phyloP scores from a whole-genome alignment of 257 asterid genomes.

The Solanum microdontum region DNA sequence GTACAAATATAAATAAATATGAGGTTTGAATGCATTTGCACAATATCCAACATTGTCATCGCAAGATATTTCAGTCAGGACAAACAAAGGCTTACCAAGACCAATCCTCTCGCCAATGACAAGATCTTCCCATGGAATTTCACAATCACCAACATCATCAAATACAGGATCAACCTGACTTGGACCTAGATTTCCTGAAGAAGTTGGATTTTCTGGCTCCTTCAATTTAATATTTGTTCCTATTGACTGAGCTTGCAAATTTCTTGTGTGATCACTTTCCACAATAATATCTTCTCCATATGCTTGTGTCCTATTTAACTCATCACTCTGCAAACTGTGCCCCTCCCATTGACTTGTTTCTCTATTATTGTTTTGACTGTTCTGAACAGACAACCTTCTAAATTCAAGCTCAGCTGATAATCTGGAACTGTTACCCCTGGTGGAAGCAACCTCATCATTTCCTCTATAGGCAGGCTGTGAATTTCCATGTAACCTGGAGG shows the following conservation, averaged over 20 bases:
- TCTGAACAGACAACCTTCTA: conserved; percentile 20
- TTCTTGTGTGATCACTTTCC: conserved; percentile 22
- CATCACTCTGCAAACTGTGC: conserved; percentile 17
- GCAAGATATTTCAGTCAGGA: conserved; percentile 1
- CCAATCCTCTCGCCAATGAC: conserved; percentile 96
- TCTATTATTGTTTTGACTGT: conserved; percentile 19
- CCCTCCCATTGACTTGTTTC: conserved; percentile 24
- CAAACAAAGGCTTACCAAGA: conserved; percentile 51
- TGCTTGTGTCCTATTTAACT: conserved; percentile 15
- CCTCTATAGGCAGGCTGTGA: conserved; percentile 19
- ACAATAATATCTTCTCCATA: conserved; percentile 8
- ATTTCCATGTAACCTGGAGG: conserved; percentile 26
- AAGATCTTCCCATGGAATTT: conserved; percentile 97
- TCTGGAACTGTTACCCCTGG: conserved; percentile 13
- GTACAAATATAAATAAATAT: neutral
- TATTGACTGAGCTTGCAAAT: conserved; percentile 18
- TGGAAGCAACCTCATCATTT: conserved; percentile 12
- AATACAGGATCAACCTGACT: conserved; percentile 48
- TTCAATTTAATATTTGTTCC: conserved; percentile 20
- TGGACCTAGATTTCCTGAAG: conserved; percentile 22
- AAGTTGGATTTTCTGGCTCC: conserved; percentile 33
- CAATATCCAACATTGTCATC: neutral
- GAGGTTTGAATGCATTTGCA: neutral
- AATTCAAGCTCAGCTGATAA: conserved; percentile 28
- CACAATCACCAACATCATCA: conserved; percentile 95